Evolutionary conservation across 306 rosid species (phyloP).

Genomic region (Adenanthera pavonina): DNA sequence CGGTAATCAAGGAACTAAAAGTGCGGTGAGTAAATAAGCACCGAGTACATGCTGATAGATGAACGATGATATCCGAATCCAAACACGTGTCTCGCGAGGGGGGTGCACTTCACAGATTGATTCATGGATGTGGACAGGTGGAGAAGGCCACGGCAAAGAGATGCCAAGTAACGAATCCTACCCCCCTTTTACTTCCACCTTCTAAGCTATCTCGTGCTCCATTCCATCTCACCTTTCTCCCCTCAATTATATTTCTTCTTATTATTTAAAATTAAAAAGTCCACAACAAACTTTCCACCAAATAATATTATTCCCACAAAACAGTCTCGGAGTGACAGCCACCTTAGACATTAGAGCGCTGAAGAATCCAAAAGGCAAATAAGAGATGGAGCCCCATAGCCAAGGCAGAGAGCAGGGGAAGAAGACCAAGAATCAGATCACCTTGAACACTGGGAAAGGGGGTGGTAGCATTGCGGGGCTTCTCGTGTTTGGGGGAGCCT

Average conservation of each 20-base stretch:
- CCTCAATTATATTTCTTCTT: background rate
- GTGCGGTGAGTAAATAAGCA: background rate
- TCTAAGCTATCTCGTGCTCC: background rate
- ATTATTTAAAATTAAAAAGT: background rate
- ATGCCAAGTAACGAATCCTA: background rate
- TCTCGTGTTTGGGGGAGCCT: slow-evolving; percentile 47
- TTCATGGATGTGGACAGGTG: background rate
- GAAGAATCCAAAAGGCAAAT: too few relatives aligned
- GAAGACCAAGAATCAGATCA: background rate
- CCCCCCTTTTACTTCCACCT: background rate
- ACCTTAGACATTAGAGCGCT: too few relatives aligned
- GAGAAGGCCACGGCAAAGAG: background rate
- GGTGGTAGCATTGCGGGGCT: slow-evolving; percentile 41
- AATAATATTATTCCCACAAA: background rate
- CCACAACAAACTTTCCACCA: background rate
- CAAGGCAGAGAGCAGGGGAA: background rate
- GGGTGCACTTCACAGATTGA: background rate
- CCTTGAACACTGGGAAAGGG: background rate
- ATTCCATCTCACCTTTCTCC: background rate
- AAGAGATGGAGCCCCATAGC: slow-evolving; percentile 24
- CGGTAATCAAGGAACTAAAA: background rate
- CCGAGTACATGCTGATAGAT: background rate
- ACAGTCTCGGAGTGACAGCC: background rate
- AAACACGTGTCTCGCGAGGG: background rate
- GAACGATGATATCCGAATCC: too few relatives aligned